Evolutionary conservation across 257 asterid genomes (phyloP).

Genomic region (Nyctanthes arbortristis): DNA sequence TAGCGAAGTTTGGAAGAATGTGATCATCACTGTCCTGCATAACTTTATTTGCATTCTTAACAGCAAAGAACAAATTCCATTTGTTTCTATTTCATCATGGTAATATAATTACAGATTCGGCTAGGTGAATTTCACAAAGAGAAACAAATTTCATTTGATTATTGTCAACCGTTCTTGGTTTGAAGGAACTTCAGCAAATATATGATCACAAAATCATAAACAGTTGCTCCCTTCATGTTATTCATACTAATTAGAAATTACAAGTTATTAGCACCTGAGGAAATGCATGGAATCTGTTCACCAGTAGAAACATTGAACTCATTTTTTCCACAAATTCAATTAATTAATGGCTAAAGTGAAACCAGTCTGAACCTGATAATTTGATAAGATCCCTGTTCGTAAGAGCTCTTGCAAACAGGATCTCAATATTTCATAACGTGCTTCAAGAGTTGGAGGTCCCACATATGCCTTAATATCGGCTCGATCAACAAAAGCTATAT

Average conservation of each 20-base stretch:
- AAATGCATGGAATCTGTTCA: not conserved
- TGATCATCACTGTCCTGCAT: constrained; percentile 45
- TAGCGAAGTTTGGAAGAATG: constrained; percentile 57
- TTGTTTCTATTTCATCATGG: constrained; percentile 5
- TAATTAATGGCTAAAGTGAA: too few species aligned
- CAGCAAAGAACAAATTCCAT: too few species aligned
- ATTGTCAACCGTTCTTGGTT: constrained; percentile 6
- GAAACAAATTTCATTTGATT: constrained; percentile 4
- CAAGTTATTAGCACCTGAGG: not conserved
- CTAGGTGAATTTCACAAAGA: not conserved
- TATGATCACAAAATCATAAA: not conserved
- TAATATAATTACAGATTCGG: constrained; percentile 2
- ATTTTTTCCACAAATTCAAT: too few species aligned
- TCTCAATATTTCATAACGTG: constrained; percentile 90
- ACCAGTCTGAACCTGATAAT: constrained; percentile 49
- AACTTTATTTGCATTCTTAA: constrained; percentile 1
- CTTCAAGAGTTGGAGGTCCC: constrained; percentile 97
- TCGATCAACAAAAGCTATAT: constrained; percentile 95
- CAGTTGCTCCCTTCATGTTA: too few species aligned
- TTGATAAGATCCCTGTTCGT: constrained; percentile 73
- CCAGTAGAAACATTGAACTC: not conserved
- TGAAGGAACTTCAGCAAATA: not conserved
- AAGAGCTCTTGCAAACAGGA: constrained; percentile 86
- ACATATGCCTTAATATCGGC: constrained; percentile 98
- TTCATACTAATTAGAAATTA: too few species aligned